phyloP scores from a whole-genome alignment of 2,329 filamentous ascomycete species.

The Exophiala aquamarina region DNA sequence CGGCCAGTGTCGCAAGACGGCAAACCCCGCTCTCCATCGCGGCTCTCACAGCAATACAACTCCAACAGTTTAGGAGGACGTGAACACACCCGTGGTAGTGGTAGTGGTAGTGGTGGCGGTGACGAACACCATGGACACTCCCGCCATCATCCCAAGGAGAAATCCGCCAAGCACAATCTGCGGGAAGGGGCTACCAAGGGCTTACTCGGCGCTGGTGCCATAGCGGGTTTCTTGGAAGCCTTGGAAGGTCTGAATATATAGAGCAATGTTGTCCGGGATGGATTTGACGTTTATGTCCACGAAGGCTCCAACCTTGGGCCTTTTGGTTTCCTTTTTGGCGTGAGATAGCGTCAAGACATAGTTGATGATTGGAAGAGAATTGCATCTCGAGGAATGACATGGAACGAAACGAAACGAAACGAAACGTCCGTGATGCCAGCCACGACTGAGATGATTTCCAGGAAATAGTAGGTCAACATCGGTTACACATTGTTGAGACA shows the following conservation, averaged over 20 bases:
- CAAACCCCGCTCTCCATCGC: conserved; percentile 27
- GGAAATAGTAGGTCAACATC: too few species aligned
- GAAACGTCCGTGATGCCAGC: conserved; percentile 10
- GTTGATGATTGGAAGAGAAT: too few species aligned
- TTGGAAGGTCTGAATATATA: conserved; percentile 35
- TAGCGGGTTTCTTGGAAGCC: conserved; percentile 42
- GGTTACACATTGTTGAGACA: too few species aligned
- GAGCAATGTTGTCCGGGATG: neutral
- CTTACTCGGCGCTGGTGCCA: conserved; percentile 37
- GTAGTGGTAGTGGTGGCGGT: conserved; percentile 10
- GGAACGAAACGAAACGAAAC: neutral
- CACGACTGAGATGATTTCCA: conserved; percentile 6
- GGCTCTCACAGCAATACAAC: conserved; percentile 18
- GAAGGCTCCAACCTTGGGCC: neutral
- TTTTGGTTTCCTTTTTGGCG: neutral
- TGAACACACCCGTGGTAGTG: neutral
- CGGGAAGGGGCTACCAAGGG: conserved; percentile 37
- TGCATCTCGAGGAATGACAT: neutral
- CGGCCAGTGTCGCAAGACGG: conserved; percentile 26
- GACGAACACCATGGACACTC: conserved; percentile 5
- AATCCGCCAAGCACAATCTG: conserved; percentile 30
- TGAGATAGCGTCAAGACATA: too few species aligned
- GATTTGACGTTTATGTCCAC: too few species aligned
- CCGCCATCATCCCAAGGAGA: conserved; percentile 18
- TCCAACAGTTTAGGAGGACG: conserved; percentile 1